A percentile compares a stretch with the other conserved stretches of the same genome.
These are phyloP conservation scores for Candida stauntonica DNA, from an alignment of 805 yeast species.

Conservation along the genomic window DNA sequence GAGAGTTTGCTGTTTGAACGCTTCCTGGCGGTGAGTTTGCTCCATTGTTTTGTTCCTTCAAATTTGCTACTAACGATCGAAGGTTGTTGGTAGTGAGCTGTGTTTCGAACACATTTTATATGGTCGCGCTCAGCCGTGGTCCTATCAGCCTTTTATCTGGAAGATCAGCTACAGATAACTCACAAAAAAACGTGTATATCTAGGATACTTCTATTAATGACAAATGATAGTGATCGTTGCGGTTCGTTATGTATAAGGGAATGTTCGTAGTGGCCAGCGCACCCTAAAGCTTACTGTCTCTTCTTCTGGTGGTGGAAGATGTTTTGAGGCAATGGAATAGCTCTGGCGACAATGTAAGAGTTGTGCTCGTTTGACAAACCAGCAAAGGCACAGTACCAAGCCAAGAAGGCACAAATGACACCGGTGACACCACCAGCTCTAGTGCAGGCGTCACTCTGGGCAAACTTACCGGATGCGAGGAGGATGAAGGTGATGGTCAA, in stretches of 20 bases:
- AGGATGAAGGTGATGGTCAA: slow-evolving; percentile 45
- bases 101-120: too few species aligned
- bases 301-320: slow-evolving; percentile 10
- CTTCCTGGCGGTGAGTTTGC: neutral
- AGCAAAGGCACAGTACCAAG: slow-evolving; percentile 70
- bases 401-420: slow-evolving; percentile 52
- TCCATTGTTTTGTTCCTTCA: too few species aligned
- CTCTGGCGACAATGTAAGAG: slow-evolving; percentile 43
- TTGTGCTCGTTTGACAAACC: slow-evolving; percentile 65
- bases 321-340: slow-evolving; percentile 32
- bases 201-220: neutral
- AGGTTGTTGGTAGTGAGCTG: too few species aligned
- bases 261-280: too few species aligned
- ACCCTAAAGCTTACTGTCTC: slow-evolving; percentile 6
- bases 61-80: too few species aligned
- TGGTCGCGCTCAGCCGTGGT: too few species aligned
- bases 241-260: neutral
- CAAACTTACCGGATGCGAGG: slow-evolving; percentile 43
- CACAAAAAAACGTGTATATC: neutral
- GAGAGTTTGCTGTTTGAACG: neutral
- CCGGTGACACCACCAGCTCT: slow-evolving; percentile 66
- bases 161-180: neutral
- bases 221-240: neutral
- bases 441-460: slow-evolving; percentile 31
- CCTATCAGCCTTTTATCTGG: too few species aligned